Conservation (phyloP, 371 early-diverging fungal species). For the Sporodiniella umbellata region DNA sequence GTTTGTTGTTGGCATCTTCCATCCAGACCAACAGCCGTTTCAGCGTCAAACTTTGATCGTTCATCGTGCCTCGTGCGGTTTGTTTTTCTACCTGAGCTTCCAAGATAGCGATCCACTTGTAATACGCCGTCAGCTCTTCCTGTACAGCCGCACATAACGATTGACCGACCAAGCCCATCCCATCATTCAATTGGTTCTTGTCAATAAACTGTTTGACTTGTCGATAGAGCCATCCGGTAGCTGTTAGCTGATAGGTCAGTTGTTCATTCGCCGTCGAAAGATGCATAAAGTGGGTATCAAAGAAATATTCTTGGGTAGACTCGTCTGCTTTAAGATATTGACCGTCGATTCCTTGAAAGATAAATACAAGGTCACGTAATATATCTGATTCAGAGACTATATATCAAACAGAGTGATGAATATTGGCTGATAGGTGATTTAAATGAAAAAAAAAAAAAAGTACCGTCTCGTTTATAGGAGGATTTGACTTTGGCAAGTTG, state of each 20-base stretch:
- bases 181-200: slow-evolving; percentile 30
- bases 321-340: slow-evolving; percentile 68
- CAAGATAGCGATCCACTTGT: slow-evolving; percentile 80
- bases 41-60: slow-evolving; percentile 64
- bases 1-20: slow-evolving; percentile 68
- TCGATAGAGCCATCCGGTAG: slow-evolving; percentile 73
- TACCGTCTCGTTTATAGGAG: slow-evolving; percentile 14
- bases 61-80: slow-evolving; percentile 11
- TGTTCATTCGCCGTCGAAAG: slow-evolving; percentile 61
- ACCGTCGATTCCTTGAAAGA: slow-evolving; percentile 96
- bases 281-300: slow-evolving; percentile 50
- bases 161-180: slow-evolving; percentile 64
- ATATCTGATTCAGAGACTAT: slow-evolving; percentile 64
- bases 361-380: slow-evolving; percentile 83
- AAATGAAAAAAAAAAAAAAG: too few relatives aligned
- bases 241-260: slow-evolving; percentile 54
- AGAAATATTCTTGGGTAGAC: slow-evolving; percentile 37
- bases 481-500: slow-evolving; percentile 31
- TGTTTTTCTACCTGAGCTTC: slow-evolving; percentile 74
- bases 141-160: slow-evolving; percentile 81
- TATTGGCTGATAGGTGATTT: too few relatives aligned
- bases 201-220: slow-evolving; percentile 53
- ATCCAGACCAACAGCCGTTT: slow-evolving; percentile 88
- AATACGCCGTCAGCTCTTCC: slow-evolving; percentile 77
- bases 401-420: background rate